Evolutionary conservation across 2,329 filamentous ascomycete species (phyloP).

Genomic region (Cercospora sesami): DNA sequence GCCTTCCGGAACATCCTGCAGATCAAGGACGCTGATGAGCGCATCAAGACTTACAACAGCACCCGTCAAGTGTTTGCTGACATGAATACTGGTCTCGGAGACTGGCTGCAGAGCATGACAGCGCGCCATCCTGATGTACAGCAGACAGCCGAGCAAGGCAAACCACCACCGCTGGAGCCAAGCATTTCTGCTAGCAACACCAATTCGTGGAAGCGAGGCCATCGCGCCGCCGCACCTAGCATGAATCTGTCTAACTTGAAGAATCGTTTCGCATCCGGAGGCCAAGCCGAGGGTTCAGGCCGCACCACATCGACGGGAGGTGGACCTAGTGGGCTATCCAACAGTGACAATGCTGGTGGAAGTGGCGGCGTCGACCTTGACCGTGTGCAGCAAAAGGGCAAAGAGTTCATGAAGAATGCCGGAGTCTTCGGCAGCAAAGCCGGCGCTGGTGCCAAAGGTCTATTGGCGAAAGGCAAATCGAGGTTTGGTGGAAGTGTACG

Average conservation of each 20-base stretch:
- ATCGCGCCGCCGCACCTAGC: conserved; percentile 13
- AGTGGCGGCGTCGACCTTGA: conserved; percentile 32
- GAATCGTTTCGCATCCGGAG: conserved; percentile 18
- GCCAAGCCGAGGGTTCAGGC: conserved; percentile 13
- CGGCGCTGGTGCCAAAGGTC: conserved; percentile 80
- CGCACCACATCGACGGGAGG: conserved; percentile 13
- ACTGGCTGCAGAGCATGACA: conserved; percentile 57
- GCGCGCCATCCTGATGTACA: conserved; percentile 55
- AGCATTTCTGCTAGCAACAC: conserved; percentile 13
- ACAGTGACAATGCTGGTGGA: conserved; percentile 17
- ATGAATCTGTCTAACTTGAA: conserved; percentile 16
- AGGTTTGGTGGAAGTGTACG: conserved; percentile 38
- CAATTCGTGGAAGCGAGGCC: conserved; percentile 21
- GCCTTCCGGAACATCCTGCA: conserved; percentile 76
- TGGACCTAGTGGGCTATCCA: conserved; percentile 33
- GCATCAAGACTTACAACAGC: conserved; percentile 72
- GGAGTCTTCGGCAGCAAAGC: conserved; percentile 69
- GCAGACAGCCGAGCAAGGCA: conserved; percentile 33
- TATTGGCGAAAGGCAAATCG: conserved; percentile 86
- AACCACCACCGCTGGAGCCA: conserved; percentile 24
- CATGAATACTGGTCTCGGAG: conserved; percentile 71
- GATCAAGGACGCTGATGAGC: conserved; percentile 63
- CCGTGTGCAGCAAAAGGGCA: conserved; percentile 64
- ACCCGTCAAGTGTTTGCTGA: conserved; percentile 69
- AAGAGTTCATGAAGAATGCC: conserved; percentile 82